These are phyloP conservation scores for Macadamia integrifolia DNA, from an alignment of 164 flowering plant genomes.

Conservation along the genomic window DNA sequence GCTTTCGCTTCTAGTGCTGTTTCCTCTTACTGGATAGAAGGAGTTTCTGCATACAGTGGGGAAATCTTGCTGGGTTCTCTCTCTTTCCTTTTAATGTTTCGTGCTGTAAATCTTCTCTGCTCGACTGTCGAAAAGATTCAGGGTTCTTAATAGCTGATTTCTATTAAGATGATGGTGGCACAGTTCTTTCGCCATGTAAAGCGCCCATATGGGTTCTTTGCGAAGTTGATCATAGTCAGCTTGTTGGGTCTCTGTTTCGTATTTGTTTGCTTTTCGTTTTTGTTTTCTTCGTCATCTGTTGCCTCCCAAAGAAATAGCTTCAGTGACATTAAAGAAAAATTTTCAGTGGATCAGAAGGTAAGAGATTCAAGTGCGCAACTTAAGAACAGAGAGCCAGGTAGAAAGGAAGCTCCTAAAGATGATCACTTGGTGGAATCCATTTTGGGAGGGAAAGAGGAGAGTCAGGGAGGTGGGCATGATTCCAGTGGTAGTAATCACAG, in stretches of 20 bases:
- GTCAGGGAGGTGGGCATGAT: constrained; percentile 25
- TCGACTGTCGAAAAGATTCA: neutral
- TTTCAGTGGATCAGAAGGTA: constrained; percentile 22
- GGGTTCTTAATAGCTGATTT: neutral
- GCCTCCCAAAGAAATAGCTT: constrained; percentile 67
- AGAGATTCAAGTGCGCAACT: constrained; percentile 11
- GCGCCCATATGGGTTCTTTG: constrained; percentile 61
- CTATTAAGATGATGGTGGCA: constrained; percentile 40
- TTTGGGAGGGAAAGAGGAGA: constrained; percentile 25
- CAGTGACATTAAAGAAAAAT: constrained; percentile 56
- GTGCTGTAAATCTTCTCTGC: no score
- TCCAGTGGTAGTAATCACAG: constrained; percentile 14
- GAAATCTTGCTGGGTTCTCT: neutral
- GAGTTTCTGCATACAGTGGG: neutral
- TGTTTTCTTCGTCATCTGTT: constrained; percentile 43
- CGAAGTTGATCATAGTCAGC: constrained; percentile 64
- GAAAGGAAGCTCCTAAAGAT: constrained; percentile 11
- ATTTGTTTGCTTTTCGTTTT: constrained; percentile 64
- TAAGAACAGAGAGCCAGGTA: constrained; percentile 12
- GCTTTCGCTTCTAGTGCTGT: no score
- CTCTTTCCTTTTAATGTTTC: no score
- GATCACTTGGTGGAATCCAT: constrained; percentile 24
- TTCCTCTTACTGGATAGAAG: no score
- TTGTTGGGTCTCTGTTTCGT: constrained; percentile 74
- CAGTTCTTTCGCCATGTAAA: constrained; percentile 55